Evolutionary conservation across 2,329 filamentous ascomycete species (phyloP).

Genomic region (Fusarium bactridioides): DNA sequence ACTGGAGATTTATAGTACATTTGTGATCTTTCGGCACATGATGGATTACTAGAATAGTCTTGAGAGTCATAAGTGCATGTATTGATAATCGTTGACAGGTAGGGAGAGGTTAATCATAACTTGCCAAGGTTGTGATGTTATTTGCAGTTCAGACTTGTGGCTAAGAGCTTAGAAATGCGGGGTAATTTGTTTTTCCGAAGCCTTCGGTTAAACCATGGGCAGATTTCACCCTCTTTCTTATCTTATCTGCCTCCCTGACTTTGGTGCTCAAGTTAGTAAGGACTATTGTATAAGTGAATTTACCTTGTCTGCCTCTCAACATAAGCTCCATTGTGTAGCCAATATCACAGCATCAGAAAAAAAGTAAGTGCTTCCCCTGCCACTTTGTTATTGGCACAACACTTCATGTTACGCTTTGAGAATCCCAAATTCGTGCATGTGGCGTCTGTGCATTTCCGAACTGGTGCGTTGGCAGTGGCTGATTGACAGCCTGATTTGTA

Average conservation of each 20-base stretch:
- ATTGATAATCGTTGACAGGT: background rate
- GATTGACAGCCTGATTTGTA: too few species aligned
- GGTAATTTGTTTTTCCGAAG: background rate
- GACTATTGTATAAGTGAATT: background rate
- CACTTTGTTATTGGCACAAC: fast-evolving
- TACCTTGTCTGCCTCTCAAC: fast-evolving
- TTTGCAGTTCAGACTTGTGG: too few species aligned
- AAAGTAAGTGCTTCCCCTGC: fast-evolving
- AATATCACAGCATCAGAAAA: fast-evolving
- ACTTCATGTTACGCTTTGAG: too few species aligned
- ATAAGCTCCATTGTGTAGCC: fast-evolving
- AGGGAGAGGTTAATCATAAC: fast-evolving
- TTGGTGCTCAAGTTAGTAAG: background rate
- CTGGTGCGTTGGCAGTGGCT: too few species aligned
- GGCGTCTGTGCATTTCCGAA: too few species aligned
- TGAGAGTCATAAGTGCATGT: background rate
- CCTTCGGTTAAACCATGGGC: background rate
- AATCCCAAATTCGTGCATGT: too few species aligned
- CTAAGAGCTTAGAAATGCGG: too few species aligned
- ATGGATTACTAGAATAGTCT: fast-evolving
- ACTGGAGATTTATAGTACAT: fast-evolving
- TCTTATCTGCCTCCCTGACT: background rate
- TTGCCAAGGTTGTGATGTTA: too few species aligned
- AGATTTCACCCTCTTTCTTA: fast-evolving
- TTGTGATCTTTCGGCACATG: fast-evolving